Evolutionary conservation across 441 rosid genomes (phyloP).

Genomic region (Mallotus japonicus): DNA sequence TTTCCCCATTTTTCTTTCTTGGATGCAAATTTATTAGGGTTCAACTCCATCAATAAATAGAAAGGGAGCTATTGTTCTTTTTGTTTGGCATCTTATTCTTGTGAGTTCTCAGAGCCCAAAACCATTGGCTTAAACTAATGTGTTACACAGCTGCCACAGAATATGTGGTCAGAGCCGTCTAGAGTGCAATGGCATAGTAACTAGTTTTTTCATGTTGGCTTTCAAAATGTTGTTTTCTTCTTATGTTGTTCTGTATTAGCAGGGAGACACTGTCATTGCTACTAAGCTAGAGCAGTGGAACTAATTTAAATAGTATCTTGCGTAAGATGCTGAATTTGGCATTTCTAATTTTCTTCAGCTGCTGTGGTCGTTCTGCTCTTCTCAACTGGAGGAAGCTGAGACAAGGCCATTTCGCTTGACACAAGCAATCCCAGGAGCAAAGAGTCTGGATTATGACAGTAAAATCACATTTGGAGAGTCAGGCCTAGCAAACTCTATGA

Average conservation of each 20-base stretch:
- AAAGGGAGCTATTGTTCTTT: neutral
- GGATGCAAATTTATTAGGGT: neutral
- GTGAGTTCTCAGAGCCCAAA: neutral
- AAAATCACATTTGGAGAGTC: constrained; percentile 70
- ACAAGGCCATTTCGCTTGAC: constrained; percentile 65
- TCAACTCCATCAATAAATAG: neutral
- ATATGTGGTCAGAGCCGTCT: neutral
- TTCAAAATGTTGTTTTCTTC: neutral
- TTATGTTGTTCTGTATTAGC: neutral
- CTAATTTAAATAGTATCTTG: neutral
- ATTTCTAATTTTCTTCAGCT: constrained; percentile 43
- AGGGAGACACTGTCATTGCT: neutral
- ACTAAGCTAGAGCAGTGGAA: neutral
- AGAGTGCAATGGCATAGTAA: neutral
- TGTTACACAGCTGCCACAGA: neutral
- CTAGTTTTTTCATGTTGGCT: no score
- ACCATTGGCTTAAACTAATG: neutral
- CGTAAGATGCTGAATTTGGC: neutral
- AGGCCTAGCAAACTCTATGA: constrained; percentile 85
- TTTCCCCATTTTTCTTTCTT: neutral
- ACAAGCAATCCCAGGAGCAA: constrained; percentile 83
- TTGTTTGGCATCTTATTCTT: neutral
- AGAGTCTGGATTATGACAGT: constrained; percentile 56
- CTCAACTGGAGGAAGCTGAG: constrained; percentile 61
- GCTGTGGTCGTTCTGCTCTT: constrained; percentile 81